Base-by-base conservation (phyloP, 192 early-diverging fungal species). In the Coemansia sp. region DNA sequence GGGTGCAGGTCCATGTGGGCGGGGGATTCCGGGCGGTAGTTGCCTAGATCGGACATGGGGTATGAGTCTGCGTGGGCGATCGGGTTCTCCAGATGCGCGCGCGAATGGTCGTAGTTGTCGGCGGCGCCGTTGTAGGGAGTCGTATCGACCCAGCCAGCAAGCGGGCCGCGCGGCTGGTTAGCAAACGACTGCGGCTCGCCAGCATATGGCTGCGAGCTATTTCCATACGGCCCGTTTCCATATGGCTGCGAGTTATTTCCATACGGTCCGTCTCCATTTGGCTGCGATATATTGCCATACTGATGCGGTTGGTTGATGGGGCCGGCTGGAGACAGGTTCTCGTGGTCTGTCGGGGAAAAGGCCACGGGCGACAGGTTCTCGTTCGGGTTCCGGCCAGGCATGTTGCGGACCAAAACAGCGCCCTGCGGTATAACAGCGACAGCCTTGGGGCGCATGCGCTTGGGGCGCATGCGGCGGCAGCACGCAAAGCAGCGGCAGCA, bases 401-500 rank as follows among this genome's bases (percentile, higher is more conserved):
- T n/a, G 18, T 44, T 44, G 42, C 42, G 42, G 42, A n/a, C 18
- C 18, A 44, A n/a, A 12, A 44, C 42, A 19, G 42, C 42, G 42
- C 42, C 42, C 6, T 12, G 42, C 12, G 31, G 22, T 4, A 35
- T 21, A 6, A 29, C 45, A 40, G 23, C 22, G 33, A 11, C 53
- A 16, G 1, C 22, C 33, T 54, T 54, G 22, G 31, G 53, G 33
- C 19, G 19, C 53, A 38, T 54, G 19, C 35, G 21, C 21, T 31
- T 22, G 18, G 53, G 60, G 25, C 74, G 68, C 31, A 40, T 28
- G 25, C 62, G 56, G 4, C 61, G 30, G 55, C 76, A 78, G 59
- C 76, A 78, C 31, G 62, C 24, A 30, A 69, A 62, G 68, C 64
- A 81, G 64, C 78, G 71, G 46, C 71, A 81, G 62, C 72, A 81